Evolutionary conservation across 441 rosid species (phyloP).

Genomic region (Populus hybrid): DNA sequence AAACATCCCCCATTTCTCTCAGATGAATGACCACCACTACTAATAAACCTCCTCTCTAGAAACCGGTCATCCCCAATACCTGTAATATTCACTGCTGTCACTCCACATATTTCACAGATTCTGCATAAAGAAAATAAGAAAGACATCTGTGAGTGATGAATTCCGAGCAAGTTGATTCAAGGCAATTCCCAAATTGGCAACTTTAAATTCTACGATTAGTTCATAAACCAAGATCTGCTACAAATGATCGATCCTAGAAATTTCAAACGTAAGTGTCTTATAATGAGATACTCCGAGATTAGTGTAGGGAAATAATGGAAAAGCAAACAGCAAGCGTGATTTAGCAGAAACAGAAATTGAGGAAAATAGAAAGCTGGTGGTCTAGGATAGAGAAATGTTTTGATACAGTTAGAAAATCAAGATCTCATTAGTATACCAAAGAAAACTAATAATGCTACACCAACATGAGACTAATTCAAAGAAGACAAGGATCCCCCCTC

Average conservation of each 20-base stretch:
- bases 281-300: background rate
- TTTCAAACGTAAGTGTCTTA: background rate
- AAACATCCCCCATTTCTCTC: conserved; percentile 41
- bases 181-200: background rate
- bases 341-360: background rate
- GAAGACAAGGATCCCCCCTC: background rate
- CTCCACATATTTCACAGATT: conserved; percentile 64
- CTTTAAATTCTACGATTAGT: background rate
- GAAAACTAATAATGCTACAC: background rate
- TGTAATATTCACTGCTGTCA: conserved; percentile 46
- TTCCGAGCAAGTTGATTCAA: background rate
- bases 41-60: conserved; percentile 37
- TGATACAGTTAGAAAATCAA: background rate
- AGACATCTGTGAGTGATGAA: background rate
- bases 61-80: conserved; percentile 48
- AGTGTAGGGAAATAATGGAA: background rate
- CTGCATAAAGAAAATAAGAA: conserved; percentile 30
- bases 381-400: background rate
- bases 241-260: background rate
- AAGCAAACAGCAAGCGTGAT: too few relatives aligned
- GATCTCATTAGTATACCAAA: background rate
- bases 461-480: conserved; percentile 2
- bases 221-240: background rate
- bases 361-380: background rate
- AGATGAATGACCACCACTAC: conserved; percentile 14